Base-by-base conservation (phyloP, 768 basidiomycete genomes). In the Hortiboletus flavorubellus region DNA sequence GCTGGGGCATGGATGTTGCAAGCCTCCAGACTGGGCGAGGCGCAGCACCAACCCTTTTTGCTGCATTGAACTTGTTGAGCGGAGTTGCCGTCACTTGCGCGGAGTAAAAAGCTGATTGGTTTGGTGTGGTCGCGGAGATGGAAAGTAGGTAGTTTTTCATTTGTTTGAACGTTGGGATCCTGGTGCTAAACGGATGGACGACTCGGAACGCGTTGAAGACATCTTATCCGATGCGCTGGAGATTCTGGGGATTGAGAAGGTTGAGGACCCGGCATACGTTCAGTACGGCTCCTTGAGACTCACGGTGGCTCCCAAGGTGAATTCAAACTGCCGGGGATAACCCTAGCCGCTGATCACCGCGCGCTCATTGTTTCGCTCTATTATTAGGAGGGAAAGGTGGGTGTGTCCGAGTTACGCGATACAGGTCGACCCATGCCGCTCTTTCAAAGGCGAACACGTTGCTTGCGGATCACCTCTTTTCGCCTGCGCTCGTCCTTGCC, bases 391-490 rank as follows among this genome's bases (percentile, higher is more conserved):
- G 82, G 82, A 60, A 85, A 85, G 76, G 83, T 84, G 64, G 59
- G 74, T 69, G 40, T 46, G 16, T 31, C 55, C 16, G 34, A 38
- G 11, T 54, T 47, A 38, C 53, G 54, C 40, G 26, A 58, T 68
- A 18, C 40, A 44, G 21, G 46, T 7, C 39, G 39, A 37, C 41
- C 41, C 29, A 39, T 3, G 15, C 12, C 26, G 26, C 41, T 49
- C 34, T 44, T 18, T 44, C 1, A 38, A 26, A 88, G 86, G 84
- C 86, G 30, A 87, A 82, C 56, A 86, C 85, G 14, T 75, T 88
- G 10, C 74, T 89, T 21, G 87, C 86, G 46, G 86, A 89, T 68
- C 85, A 86, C 58, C 73, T 89, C 4, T 89, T 89, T 66, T 89
- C 84, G 38, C 87, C 85, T 15, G 79, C 81, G 9, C 74, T 90